Conservation (phyloP, 1,139 yeast genomes). For the Tardiomyces digboiensis region DNA sequence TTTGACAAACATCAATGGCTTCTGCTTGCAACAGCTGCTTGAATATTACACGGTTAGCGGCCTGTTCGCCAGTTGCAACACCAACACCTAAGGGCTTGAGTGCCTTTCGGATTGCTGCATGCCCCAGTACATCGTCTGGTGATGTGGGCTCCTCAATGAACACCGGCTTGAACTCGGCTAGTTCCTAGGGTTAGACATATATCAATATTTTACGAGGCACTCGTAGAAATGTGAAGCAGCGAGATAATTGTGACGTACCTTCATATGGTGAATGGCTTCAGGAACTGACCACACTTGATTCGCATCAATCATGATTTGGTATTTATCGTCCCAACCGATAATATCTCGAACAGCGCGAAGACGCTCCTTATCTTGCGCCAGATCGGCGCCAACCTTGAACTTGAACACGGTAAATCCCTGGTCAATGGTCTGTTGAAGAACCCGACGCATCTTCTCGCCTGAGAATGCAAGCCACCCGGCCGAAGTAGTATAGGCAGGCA, state of each 20-base stretch:
- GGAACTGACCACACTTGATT: slow-evolving; percentile 36
- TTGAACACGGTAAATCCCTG: slow-evolving; percentile 33
- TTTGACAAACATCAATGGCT: slow-evolving; percentile 28
- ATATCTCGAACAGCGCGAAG: slow-evolving; percentile 31
- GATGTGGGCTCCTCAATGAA: slow-evolving; percentile 35
- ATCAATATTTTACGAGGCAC: too few species aligned
- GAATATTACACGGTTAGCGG: slow-evolving; percentile 28
- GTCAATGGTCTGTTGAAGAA: slow-evolving; percentile 26
- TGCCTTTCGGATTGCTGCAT: slow-evolving; percentile 29
- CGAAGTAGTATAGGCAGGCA: slow-evolving; percentile 36
- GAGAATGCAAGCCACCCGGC: slow-evolving; percentile 38
- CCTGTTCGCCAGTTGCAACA: slow-evolving; percentile 31
- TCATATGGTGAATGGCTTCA: slow-evolving; percentile 32
- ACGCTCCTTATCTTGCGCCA: slow-evolving; percentile 29
- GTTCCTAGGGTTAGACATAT: too few species aligned
- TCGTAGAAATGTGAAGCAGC: too few species aligned
- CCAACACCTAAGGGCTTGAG: slow-evolving; percentile 26
- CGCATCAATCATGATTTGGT: slow-evolving; percentile 28
- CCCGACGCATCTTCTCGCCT: slow-evolving; percentile 31
- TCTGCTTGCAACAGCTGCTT: slow-evolving; percentile 26
- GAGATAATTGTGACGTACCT: too few species aligned
- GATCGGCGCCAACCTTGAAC: slow-evolving; percentile 33
- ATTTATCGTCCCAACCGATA: slow-evolving; percentile 28
- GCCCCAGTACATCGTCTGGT: slow-evolving; percentile 34
- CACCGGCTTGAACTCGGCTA: slow-evolving; percentile 30